Percentiles rank a stretch among this genome's conserved stretches.
These are phyloP conservation scores for Monilinia laxa DNA, from an alignment of 2,329 filamentous ascomycete species.

Conservation along the genomic window DNA sequence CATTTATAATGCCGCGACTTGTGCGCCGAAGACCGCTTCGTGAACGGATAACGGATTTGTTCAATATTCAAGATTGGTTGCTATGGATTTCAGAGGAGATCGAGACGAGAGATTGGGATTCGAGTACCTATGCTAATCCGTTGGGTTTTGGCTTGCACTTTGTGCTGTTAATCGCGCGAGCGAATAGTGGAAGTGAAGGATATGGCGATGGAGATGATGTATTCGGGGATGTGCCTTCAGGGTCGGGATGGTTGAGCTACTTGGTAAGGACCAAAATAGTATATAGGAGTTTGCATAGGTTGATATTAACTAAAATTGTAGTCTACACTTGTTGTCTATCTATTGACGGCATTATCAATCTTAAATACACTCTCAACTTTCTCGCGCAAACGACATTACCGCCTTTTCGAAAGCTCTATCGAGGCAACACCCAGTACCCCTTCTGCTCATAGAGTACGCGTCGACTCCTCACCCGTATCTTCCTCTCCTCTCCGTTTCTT, in stretches of 20 bases:
- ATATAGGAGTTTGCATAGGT: neutral
- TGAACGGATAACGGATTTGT: conserved; percentile 75
- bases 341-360: conserved; percentile 64
- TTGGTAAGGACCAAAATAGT: conserved; percentile 48
- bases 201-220: conserved; percentile 70
- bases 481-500: conserved; percentile 78
- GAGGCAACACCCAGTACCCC: conserved; percentile 75
- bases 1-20: conserved; percentile 65
- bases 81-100: conserved; percentile 92
- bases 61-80: conserved; percentile 86
- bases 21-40: conserved; percentile 76
- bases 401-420: conserved; percentile 84
- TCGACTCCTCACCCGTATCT: conserved; percentile 76
- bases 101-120: conserved; percentile 88
- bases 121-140: conserved; percentile 71
- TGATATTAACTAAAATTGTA: conserved; percentile 42
- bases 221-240: conserved; percentile 67
- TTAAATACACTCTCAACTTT: conserved; percentile 82
- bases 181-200: conserved; percentile 58
- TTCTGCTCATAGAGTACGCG: conserved; percentile 82
- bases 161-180: conserved; percentile 76
- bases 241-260: conserved; percentile 64
- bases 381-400: conserved; percentile 78
- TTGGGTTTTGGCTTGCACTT: conserved; percentile 77
- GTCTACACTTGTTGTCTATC: conserved; percentile 70